Base-by-base conservation (phyloP, 495 filamentous ascomycete genomes). In the Durotheca rogersii region DNA sequence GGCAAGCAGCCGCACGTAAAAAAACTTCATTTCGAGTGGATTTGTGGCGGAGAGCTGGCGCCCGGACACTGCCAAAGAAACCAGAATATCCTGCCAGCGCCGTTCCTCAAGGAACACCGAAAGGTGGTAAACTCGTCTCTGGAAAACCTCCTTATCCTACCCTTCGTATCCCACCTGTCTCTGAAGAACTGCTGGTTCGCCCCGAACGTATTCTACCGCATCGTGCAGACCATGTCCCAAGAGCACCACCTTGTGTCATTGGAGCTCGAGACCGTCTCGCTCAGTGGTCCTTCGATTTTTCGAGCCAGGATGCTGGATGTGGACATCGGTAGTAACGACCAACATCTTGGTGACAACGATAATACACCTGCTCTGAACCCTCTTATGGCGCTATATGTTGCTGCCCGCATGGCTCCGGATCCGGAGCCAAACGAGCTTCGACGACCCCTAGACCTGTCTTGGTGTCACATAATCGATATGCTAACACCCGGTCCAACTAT, bases 31-130 rank as follows among this genome's bases (percentile, higher is more conserved):
- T 68, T 84, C 16, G 81, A 81, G 29, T 84, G 77, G 71, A 42
- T 70, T 16, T 72, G 71, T 37, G 81, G 81, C 31, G 81, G 81
- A 17, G 81, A 84, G 64, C 68, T 77, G 32, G 78, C 76, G 9
- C 39, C 70, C 32, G 80, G 81, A 15, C 49, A 75, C 7, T 68
- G 64, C 39, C 76, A 80, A 10, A 72, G 81, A 34, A 79, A 77
- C 51, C 61, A 60, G 11, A 61, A 74, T 43, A 27, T 84, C 18
- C 60, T 84, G 1, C 75, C 80, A 1, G 77, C 79, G 9, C 80
- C 80, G 2, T 60, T 80, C 36, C 51, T 70, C 0, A 45, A 56
- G 10, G 16, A 61, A n/a, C 58, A 67, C 37, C 61, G 71, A 2
- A 67, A 72, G 47, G 78, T 81, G 67, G 68, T 64, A 6, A 46